These are phyloP conservation scores for Trypanosoma cruzi DNA, from an alignment of 208 protist genomes.

Conservation along the genomic window DNA sequence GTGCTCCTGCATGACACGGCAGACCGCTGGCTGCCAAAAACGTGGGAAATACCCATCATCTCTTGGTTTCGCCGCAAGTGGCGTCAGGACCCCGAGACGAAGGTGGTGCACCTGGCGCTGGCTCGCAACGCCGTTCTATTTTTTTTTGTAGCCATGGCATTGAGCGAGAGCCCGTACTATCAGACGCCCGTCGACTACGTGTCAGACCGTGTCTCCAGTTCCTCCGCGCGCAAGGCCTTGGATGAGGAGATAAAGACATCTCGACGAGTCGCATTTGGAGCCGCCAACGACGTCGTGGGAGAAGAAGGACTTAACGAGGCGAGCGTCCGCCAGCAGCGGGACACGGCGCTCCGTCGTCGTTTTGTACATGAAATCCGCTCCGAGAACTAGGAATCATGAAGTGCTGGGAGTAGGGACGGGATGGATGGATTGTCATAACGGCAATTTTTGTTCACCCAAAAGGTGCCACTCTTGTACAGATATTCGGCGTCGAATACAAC, in stretches of 20 bases:
- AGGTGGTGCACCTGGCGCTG: constrained; percentile 47
- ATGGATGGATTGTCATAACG: background rate
- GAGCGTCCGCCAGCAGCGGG: constrained; percentile 76
- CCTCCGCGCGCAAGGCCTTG: constrained; percentile 41
- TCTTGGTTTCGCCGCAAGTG: constrained; percentile 81
- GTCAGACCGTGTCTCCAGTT: constrained; percentile 56
- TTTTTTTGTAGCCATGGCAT: constrained; percentile 60
- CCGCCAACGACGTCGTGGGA: constrained; percentile 61
- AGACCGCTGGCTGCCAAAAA: constrained; percentile 75
- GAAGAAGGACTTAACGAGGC: constrained; percentile 82
- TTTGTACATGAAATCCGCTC: constrained; percentile 63
- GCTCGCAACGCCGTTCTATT: constrained; percentile 76
- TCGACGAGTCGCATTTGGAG: constrained; percentile 58
- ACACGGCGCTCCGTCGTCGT: constrained; percentile 81
- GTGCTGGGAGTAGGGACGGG: background rate
- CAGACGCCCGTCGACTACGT: constrained; percentile 78
- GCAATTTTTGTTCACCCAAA: background rate
- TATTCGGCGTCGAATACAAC: background rate
- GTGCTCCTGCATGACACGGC: constrained; percentile 84
- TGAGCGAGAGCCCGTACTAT: constrained; percentile 44
- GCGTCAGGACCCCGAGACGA: constrained; percentile 59
- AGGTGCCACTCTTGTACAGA: background rate
- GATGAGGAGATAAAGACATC: constrained; percentile 70
- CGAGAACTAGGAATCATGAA: constrained; percentile 26
- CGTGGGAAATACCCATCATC: constrained; percentile 51